Conservation (phyloP, 768 basidiomycete species). For the Lentinus tigrinus region DNA sequence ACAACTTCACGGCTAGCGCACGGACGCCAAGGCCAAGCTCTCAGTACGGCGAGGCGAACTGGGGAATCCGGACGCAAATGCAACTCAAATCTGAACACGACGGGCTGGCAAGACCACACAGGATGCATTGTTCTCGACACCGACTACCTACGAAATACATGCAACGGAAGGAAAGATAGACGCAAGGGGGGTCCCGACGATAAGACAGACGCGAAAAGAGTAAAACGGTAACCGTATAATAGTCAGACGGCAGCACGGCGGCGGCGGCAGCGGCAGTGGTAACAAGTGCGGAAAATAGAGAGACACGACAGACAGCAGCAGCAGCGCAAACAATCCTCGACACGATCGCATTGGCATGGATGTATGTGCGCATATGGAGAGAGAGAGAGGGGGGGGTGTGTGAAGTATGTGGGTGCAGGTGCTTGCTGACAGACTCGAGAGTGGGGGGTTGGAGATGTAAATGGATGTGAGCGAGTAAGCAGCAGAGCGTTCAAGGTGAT, state of each 20-base stretch:
- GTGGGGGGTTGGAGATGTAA: background rate
- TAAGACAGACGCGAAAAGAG: constrained; percentile 4
- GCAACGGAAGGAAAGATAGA: constrained; percentile 3
- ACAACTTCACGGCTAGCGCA: too few relatives aligned
- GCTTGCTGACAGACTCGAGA: background rate
- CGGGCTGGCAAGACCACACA: constrained; percentile 1
- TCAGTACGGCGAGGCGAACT: too few relatives aligned
- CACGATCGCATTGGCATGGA: constrained; percentile 5
- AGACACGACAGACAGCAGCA: constrained; percentile 1
- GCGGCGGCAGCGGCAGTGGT: background rate
- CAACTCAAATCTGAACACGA: background rate
- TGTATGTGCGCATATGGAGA: background rate
- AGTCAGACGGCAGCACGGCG: background rate
- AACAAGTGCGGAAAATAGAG: constrained; percentile 5
- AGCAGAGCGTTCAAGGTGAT: background rate
- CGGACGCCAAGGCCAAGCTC: too few relatives aligned
- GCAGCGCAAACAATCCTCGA: constrained; percentile 2
- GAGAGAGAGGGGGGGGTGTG: background rate
- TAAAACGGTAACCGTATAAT: constrained; percentile 13
- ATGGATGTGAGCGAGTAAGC: background rate
- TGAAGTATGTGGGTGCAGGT: background rate
- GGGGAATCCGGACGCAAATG: too few relatives aligned
- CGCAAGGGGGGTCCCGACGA: background rate
- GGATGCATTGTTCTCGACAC: constrained; percentile 3
- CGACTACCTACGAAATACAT: constrained; percentile 10